Evolutionary conservation across 768 basidiomycete species (phyloP).

Genomic region (Amanita jacksonii): DNA sequence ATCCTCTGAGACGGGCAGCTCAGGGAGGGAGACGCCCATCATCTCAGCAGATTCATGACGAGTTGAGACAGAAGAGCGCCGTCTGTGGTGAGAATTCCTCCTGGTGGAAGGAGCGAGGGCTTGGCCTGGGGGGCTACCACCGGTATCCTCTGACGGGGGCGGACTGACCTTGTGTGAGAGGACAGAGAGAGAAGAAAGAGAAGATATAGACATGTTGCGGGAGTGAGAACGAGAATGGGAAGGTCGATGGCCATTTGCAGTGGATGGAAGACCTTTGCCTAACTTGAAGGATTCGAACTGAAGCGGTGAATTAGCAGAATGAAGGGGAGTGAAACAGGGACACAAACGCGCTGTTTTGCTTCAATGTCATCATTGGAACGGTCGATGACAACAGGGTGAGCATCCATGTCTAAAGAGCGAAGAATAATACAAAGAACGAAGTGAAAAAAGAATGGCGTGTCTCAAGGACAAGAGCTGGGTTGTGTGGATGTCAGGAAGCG

Average conservation of each 20-base stretch:
- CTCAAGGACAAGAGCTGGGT: slow-evolving; percentile 15
- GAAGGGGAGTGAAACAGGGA: background rate
- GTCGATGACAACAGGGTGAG: slow-evolving; percentile 18
- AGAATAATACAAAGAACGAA: slow-evolving; percentile 25
- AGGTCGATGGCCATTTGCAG: slow-evolving; percentile 27
- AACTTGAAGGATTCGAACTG: slow-evolving; percentile 72
- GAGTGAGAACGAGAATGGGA: slow-evolving; percentile 64
- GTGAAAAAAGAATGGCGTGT: slow-evolving; percentile 31
- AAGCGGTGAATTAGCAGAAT: slow-evolving; percentile 4
- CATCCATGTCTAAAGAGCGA: slow-evolving; percentile 24
- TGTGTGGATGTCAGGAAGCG: slow-evolving; percentile 4
- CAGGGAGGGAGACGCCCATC: slow-evolving; percentile 73
- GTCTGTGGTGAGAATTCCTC: slow-evolving; percentile 75
- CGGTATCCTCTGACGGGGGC: background rate
- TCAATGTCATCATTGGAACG: slow-evolving; percentile 25
- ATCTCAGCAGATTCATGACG: slow-evolving; percentile 84
- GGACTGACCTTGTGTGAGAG: slow-evolving; percentile 8
- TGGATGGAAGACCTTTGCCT: slow-evolving; percentile 37
- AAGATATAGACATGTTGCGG: slow-evolving; percentile 51
- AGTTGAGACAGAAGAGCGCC: slow-evolving; percentile 83
- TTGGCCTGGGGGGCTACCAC: background rate
- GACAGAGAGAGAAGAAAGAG: slow-evolving; percentile 24
- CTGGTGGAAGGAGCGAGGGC: slow-evolving; percentile 30
- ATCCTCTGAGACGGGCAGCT: slow-evolving; percentile 57
- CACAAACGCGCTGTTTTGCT: slow-evolving; percentile 32